These are phyloP conservation scores for Fallopia convolvulus DNA, from an alignment of 148 eudicot genomes.

Conservation along the genomic window DNA sequence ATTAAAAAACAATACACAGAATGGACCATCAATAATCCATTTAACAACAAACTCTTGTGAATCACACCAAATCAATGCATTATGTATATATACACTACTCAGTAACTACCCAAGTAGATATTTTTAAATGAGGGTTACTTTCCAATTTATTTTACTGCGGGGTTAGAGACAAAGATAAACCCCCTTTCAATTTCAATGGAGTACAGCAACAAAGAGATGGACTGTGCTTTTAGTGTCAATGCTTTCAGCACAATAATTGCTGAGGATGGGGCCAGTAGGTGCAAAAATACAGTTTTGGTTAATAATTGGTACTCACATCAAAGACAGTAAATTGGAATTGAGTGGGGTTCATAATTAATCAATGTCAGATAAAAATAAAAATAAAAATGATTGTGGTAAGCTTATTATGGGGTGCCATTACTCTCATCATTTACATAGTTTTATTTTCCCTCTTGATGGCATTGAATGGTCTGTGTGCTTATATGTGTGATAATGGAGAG, in stretches of 20 bases:
- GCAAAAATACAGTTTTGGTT: not conserved
- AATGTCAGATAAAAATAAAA: not conserved
- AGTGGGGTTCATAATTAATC: not conserved
- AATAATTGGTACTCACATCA: not conserved
- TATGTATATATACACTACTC: not conserved
- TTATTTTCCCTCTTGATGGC: not conserved
- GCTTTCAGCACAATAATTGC: conserved; percentile 8
- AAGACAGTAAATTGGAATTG: not conserved
- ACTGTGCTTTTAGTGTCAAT: not conserved
- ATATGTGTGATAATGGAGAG: not conserved
- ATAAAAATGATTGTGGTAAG: not conserved
- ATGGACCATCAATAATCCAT: not conserved
- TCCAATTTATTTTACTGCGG: not conserved
- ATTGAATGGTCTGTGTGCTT: not conserved
- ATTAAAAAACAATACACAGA: not conserved
- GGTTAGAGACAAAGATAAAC: not conserved
- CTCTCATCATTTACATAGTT: not conserved
- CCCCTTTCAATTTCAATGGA: not conserved
- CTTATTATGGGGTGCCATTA: not conserved
- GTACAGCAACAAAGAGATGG: not conserved
- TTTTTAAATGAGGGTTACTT: not conserved
- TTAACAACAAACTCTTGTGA: not conserved
- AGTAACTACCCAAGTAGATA: not conserved
- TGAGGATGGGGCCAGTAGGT: conserved; percentile 7
- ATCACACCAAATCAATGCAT: not conserved